Base-by-base conservation (phyloP, 2,329 filamentous ascomycete genomes). In the Diaporthe nobilis region DNA sequence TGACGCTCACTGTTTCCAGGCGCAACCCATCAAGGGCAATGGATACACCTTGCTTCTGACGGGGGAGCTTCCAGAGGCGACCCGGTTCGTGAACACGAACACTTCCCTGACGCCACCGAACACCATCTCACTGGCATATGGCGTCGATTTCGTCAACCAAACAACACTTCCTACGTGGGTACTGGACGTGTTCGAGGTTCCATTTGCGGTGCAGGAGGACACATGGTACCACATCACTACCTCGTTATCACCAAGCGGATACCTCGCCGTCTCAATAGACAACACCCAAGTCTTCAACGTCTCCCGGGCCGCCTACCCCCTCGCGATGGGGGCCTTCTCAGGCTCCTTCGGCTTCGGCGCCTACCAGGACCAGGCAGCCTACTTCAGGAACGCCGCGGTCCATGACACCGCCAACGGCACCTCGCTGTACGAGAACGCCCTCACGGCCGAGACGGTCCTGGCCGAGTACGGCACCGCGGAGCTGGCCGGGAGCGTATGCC, bases 281-380 rank as follows among this genome's bases (percentile, higher is more conserved):
- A 78, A 82, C n/a, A 78, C 78, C 9, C 58, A 78, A 3, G 58
- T 80, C n/a, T 68, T 79, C 68, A 75, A 78, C 75, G 58, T 78
- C 72, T 78, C 74, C 2, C 68, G 74, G 12, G 68, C 72, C 4
- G 71, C 77, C 20, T 77, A 78, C 51, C 47, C n/a, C 60, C 77
- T 39, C 22, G 53, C 53, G 3, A 37, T 28, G 20, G 65, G 49
- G 2, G 53, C 70, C 28, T 75, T 77, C 49, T 63, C 75, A 25
- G 84, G 84, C 20, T 81, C 82, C 0, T 86, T 83, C 76, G 85
- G 84, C 0, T 86, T 87, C 63, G 85, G 86, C 1, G 82, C 82
- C 0, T 86, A 80, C 77, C 82, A 85, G 72, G 85, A 86, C 68
- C 84, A 87, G 31, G 79, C 78, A 4, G 82, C 82, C 7, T 84